Evolutionary conservation across 495 filamentous ascomycete species (phyloP).

Genomic region (Aspergillus panamensis): DNA sequence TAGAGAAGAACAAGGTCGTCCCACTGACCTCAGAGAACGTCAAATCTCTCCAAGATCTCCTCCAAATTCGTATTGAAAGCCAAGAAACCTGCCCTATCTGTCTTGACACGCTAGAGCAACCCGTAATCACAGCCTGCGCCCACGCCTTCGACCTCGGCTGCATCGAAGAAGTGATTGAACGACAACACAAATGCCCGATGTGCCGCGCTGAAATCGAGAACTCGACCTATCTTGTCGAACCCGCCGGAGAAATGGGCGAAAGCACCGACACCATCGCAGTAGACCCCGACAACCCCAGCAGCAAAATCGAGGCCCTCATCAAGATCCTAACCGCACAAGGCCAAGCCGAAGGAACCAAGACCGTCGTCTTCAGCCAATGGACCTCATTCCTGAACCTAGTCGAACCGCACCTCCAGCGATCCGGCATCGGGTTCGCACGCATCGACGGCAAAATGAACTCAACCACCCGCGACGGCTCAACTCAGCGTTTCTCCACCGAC

Average conservation of each 20-base stretch:
- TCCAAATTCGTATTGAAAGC: slow-evolving; percentile 75
- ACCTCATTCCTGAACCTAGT: slow-evolving; percentile 83
- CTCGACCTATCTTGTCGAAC: slow-evolving; percentile 59
- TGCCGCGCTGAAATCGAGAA: slow-evolving; percentile 71
- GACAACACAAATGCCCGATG: slow-evolving; percentile 82
- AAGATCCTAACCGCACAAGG: slow-evolving; percentile 72
- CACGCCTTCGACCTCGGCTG: slow-evolving; percentile 76
- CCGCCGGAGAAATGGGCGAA: slow-evolving; percentile 54
- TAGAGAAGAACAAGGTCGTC: slow-evolving; percentile 65
- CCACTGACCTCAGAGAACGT: slow-evolving; percentile 71
- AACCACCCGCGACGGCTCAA: slow-evolving; percentile 63
- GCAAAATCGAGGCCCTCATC: slow-evolving; percentile 80
- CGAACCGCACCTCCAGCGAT: slow-evolving; percentile 61
- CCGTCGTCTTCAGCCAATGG: slow-evolving; percentile 92
- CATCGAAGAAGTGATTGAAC: slow-evolving; percentile 73
- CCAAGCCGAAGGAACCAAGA: slow-evolving; percentile 67
- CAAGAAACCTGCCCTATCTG: slow-evolving; percentile 85
- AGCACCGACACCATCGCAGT: slow-evolving; percentile 42
- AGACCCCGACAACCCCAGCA: slow-evolving; percentile 65
- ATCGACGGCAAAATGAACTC: slow-evolving; percentile 82
- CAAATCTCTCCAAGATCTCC: slow-evolving; percentile 67
- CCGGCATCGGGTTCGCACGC: slow-evolving; percentile 62
- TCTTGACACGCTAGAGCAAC: slow-evolving; percentile 66
- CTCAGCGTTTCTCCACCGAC: slow-evolving; percentile 62
- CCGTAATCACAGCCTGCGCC: slow-evolving; percentile 85